Evolutionary conservation across 2,329 filamentous ascomycete species (phyloP).

Genomic region (Aspergillus pseudonomiae): DNA sequence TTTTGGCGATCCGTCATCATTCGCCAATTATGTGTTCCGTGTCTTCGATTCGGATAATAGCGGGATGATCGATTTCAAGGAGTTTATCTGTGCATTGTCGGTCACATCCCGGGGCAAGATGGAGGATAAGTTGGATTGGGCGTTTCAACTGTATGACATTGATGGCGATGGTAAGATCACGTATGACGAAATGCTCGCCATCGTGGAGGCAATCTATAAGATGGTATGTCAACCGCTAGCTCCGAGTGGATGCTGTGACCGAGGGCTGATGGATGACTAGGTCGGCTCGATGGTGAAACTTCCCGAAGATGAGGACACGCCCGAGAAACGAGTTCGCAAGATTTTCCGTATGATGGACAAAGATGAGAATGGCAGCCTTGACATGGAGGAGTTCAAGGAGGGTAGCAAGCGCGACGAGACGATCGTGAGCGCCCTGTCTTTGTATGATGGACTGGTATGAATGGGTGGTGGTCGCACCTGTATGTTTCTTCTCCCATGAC

Average conservation of each 20-base stretch:
- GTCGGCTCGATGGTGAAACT: conserved; percentile 99
- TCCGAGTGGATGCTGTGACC: neutral
- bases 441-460: conserved; percentile 94
- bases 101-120: conserved; percentile 97
- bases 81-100: conserved; percentile 97
- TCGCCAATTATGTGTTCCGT: conserved; percentile 99
- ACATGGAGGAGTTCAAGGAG: conserved; percentile 99
- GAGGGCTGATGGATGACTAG: conserved; percentile 50
- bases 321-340: conserved; percentile 96
- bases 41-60: conserved; percentile 98
- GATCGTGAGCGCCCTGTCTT: conserved; percentile 92
- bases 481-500: neutral
- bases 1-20: conserved; percentile 94
- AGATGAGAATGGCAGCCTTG: conserved; percentile 95
- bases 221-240: conserved; percentile 66
- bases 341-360: conserved; percentile 99
- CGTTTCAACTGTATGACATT: conserved; percentile 98
- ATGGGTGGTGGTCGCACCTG: neutral
- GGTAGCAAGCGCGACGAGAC: conserved; percentile 98
- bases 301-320: conserved; percentile 97
- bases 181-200: conserved; percentile 98
- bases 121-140: conserved; percentile 99
- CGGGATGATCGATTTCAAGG: conserved; percentile 98
- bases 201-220: conserved; percentile 99
- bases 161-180: conserved; percentile 98